Evolutionary conservation across 257 asterid species (phyloP).

Genomic region (Solanum megistacrolobum): DNA sequence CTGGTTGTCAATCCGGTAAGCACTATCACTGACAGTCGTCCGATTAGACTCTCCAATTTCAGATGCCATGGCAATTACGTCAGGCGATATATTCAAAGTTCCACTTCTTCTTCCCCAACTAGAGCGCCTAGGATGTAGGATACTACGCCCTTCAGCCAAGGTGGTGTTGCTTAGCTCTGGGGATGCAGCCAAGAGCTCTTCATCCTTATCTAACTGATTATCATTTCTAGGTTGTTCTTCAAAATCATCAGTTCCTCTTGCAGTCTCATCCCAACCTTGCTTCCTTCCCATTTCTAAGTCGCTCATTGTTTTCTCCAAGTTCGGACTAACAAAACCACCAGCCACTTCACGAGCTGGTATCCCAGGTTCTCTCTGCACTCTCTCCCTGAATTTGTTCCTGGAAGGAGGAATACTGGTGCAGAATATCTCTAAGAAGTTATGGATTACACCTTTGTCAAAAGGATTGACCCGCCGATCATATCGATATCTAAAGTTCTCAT

Average conservation of each 20-base stretch:
- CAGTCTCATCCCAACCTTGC: constrained; percentile 82
- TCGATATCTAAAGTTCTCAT: constrained; percentile 91
- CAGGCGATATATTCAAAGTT: constrained; percentile 20
- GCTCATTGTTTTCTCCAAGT: constrained; percentile 65
- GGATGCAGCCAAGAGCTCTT: constrained; percentile 7
- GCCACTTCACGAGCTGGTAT: constrained; percentile 42
- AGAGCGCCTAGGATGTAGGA: constrained; percentile 15
- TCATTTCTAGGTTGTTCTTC: constrained; percentile 7
- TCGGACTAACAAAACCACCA: constrained; percentile 8
- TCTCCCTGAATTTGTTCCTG: constrained; percentile 64
- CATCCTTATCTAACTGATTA: constrained; percentile 10
- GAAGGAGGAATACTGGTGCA: constrained; percentile 82
- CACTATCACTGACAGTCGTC: constrained; percentile 7
- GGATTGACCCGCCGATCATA: constrained; percentile 70
- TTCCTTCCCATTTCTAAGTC: constrained; percentile 88
- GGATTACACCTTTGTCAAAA: constrained; percentile 66
- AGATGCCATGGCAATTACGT: constrained; percentile 7
- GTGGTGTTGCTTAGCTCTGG: constrained; percentile 11
- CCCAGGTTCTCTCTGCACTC: constrained; percentile 62
- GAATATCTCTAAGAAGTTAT: constrained; percentile 76
- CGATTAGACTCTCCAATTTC: constrained; percentile 22
- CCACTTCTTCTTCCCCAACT: constrained; percentile 36
- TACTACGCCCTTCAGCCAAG: constrained; percentile 16
- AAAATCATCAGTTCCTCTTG: constrained; percentile 20
- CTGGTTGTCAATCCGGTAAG: constrained; percentile 5